Evolutionary conservation across 164 flowering plant species (phyloP), one percentile per base, ranked within the genome.

Genomic region (Magnolia kwangsiensis): DNA sequence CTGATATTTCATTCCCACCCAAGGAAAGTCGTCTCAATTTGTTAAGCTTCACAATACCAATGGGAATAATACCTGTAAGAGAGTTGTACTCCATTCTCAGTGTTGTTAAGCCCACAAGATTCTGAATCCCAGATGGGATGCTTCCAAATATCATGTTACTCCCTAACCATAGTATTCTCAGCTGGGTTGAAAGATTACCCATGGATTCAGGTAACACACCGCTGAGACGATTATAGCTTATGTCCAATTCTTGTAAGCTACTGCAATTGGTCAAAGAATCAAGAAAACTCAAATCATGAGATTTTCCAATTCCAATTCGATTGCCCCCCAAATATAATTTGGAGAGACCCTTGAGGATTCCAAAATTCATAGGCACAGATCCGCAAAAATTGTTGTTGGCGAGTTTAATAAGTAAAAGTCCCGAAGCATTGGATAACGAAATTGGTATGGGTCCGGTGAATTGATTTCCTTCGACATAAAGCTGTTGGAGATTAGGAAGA

Each of bases 41-140:
- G 8, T 50, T 4, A 24, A 65, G 37, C 29, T 65, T 65, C 29
- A 37, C 68, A 24, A 65, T 13, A 4, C 68, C 68, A 11, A 10
- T 7, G 6, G 68, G 68, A 65, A 65, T 65, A 8, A 37, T 21
- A 21, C 68, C 68, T 16, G 29, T 20, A 3, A 65, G 68, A 2
- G 29, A 21, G 29, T 65, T 65, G 5, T 23, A 21, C 8, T 72
- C 73, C 74, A 85, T 20, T 7, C 45, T 31, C 13, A 87, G 10
- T 31, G n/a, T 6, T 8, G 14, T 65, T 31, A 87, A 67, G 66
- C 72, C 79, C 2, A 64, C 50, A 20, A 85, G 84, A 45, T 82
- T 82, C 6, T 65, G 76, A n/a, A 87, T 78, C 61, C 72, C 80
- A 80, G 0, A 0, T 24, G 88, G 89, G 16, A 87, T 73, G 67